Percentiles rank a stretch among this genome's conserved stretches.
Conservation (phyloP, 2,329 filamentous ascomycete species). For the Claviceps monticola region DNA sequence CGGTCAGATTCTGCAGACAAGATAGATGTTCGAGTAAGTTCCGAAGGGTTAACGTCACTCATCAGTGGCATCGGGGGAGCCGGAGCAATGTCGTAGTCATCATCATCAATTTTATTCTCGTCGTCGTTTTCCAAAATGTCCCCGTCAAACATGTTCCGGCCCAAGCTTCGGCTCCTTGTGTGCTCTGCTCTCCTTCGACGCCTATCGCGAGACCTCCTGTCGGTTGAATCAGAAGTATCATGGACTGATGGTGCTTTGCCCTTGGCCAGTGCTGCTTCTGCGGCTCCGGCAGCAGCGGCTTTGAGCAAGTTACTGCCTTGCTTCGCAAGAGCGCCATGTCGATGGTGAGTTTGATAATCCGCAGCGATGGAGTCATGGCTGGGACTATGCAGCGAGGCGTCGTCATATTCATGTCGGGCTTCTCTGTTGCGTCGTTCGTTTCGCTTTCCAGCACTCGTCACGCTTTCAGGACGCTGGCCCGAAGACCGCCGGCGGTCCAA, state of each 20-base stretch:
- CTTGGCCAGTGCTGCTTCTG: slow-evolving; percentile 22
- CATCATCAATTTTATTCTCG: background rate
- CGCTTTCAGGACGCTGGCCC: slow-evolving; percentile 36
- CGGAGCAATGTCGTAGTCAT: slow-evolving; percentile 26
- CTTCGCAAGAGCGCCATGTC: slow-evolving; percentile 31
- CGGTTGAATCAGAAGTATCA: slow-evolving; percentile 30
- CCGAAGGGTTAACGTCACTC: slow-evolving; percentile 75
- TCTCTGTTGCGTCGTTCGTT: slow-evolving; percentile 37
- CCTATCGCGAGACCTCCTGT: slow-evolving; percentile 36
- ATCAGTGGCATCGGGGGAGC: slow-evolving; percentile 72
- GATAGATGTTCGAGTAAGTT: slow-evolving; percentile 78
- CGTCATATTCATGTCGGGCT: slow-evolving; percentile 39
- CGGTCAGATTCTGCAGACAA: slow-evolving; percentile 67
- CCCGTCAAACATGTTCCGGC: slow-evolving; percentile 31
- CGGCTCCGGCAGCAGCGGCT: slow-evolving; percentile 31
- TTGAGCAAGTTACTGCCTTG: slow-evolving; percentile 30
- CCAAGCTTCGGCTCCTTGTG: slow-evolving; percentile 28
- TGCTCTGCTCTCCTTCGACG: slow-evolving; percentile 39
- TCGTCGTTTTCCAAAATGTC: slow-evolving; percentile 35
- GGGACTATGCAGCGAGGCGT: slow-evolving; percentile 32
- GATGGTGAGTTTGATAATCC: slow-evolving; percentile 17
- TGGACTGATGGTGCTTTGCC: slow-evolving; percentile 21
- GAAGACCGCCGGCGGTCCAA: slow-evolving; percentile 48
- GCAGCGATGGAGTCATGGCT: slow-evolving; percentile 34
- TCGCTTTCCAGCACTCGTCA: slow-evolving; percentile 36